These are phyloP conservation scores for Paecilomyces dactylethromorphus DNA, from an alignment of 2,329 filamentous ascomycete genomes.

Conservation along the genomic window DNA sequence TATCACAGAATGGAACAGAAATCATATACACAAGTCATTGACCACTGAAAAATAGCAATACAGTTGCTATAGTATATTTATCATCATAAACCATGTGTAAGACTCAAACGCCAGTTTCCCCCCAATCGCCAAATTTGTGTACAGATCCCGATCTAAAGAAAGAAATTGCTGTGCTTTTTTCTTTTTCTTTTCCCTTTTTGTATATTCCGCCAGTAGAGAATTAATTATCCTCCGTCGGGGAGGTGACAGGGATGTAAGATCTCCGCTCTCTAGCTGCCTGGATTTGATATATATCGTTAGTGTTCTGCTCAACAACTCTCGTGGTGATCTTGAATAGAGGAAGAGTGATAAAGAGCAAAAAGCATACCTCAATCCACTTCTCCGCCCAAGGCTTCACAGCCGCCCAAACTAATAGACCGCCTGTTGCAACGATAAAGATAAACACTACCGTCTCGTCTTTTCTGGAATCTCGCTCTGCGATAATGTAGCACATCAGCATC, in stretches of 20 bases:
- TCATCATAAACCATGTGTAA: no score
- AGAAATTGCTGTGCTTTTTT: background rate
- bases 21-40: no score
- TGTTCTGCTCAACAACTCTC: background rate
- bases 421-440: slow-evolving; percentile 59
- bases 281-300: slow-evolving; percentile 6
- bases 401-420: slow-evolving; percentile 55
- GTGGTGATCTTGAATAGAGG: background rate
- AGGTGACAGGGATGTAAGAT: slow-evolving; percentile 48
- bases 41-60: no score
- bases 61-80: no score
- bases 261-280: slow-evolving; percentile 43
- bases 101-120: background rate
- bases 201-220: no score
- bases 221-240: slow-evolving; percentile 19
- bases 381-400: slow-evolving; percentile 53
- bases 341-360: background rate
- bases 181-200: no score
- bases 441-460: slow-evolving; percentile 62
- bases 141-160: no score
- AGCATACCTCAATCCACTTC: slow-evolving; percentile 47
- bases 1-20: no score
- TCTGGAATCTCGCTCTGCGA: slow-evolving; percentile 55
- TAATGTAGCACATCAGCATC: slow-evolving; percentile 3
- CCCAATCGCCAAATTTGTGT: no score